phyloP scores from a whole-genome alignment of 1,284 basidiomycete species.

The Athelia sp. region DNA sequence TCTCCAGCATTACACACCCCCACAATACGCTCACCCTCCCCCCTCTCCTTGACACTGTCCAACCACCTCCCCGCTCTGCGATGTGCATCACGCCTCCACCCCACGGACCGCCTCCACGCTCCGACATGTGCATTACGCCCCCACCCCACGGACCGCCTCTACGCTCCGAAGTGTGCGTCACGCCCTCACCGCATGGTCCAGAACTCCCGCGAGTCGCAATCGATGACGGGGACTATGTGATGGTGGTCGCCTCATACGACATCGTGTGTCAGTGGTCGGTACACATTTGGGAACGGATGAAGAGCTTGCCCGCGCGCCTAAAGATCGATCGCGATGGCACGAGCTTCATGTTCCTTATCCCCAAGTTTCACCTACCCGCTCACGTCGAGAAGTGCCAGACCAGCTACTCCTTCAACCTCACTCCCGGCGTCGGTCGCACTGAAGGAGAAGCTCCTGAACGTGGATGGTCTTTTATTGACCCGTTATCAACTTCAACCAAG shows the following conservation, averaged over 20 bases:
- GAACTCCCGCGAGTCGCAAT: too few species aligned
- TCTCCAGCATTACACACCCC: background rate
- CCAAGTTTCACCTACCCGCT: constrained; percentile 9
- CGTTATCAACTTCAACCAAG: background rate
- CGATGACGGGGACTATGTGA: background rate
- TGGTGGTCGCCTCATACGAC: constrained; percentile 7
- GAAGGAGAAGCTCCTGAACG: constrained; percentile 11
- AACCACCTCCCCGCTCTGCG: too few species aligned
- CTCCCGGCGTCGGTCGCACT: constrained; percentile 3
- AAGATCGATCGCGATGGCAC: background rate
- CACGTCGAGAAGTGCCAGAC: constrained; percentile 6
- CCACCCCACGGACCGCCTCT: too few species aligned
- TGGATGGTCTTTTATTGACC: constrained; percentile 6
- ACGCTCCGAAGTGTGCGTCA: too few species aligned
- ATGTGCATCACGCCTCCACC: too few species aligned
- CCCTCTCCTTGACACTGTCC: too few species aligned
- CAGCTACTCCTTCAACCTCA: constrained; percentile 6
- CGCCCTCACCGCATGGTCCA: too few species aligned
- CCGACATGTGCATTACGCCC: too few species aligned
- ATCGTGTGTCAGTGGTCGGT: constrained; percentile 9
- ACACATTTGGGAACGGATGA: constrained; percentile 3
- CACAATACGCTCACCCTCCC: background rate
- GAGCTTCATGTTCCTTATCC: constrained; percentile 3
- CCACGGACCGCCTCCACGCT: too few species aligned
- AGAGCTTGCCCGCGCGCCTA: background rate